Evolutionary conservation across 352 stramenopile genomes (phyloP).

Genomic region (Pelagophyceae sp.): DNA sequence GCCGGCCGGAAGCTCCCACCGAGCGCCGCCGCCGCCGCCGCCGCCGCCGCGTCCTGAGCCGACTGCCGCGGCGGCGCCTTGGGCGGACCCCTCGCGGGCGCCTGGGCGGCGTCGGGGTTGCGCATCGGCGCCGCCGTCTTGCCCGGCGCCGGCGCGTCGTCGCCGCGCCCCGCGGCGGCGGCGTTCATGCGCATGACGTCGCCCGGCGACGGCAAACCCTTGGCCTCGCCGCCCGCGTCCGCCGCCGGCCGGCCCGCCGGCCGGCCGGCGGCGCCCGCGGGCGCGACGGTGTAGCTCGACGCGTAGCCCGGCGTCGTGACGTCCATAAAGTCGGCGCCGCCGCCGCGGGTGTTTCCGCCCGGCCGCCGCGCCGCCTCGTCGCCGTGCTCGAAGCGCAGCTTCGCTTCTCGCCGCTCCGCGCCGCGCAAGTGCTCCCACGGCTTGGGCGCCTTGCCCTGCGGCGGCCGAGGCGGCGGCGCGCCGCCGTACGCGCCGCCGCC

Average conservation of each 20-base stretch:
- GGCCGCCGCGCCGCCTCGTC: not conserved
- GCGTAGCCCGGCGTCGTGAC: slow-evolving; percentile 8
- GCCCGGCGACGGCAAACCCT: not conserved
- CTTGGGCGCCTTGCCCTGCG: not conserved
- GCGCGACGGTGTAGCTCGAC: not conserved
- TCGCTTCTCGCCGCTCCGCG: not conserved
- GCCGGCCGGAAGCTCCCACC: not conserved
- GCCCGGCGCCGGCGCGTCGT: not conserved
- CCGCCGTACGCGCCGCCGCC: no score
- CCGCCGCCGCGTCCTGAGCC: not conserved
- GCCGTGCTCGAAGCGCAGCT: not conserved
- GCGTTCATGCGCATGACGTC: slow-evolving; percentile 10
- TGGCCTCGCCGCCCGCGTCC: not conserved
- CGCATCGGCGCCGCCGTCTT: not conserved
- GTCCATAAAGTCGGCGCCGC: not conserved
- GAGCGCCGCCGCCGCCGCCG: slow-evolving; percentile 1
- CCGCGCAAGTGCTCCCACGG: not conserved
- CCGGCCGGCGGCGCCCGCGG: not conserved
- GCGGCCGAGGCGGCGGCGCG: no score
- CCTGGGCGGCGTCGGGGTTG: no score
- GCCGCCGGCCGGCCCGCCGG: not conserved
- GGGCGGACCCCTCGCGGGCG: not conserved
- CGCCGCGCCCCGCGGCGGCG: not conserved
- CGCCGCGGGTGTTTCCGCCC: not conserved
- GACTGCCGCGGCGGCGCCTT: not conserved